Percentiles rank a stretch among this genome's conserved stretches.
Conservation (phyloP, 352 stramenopile genomes). For the Phytophthora multivora region DNA sequence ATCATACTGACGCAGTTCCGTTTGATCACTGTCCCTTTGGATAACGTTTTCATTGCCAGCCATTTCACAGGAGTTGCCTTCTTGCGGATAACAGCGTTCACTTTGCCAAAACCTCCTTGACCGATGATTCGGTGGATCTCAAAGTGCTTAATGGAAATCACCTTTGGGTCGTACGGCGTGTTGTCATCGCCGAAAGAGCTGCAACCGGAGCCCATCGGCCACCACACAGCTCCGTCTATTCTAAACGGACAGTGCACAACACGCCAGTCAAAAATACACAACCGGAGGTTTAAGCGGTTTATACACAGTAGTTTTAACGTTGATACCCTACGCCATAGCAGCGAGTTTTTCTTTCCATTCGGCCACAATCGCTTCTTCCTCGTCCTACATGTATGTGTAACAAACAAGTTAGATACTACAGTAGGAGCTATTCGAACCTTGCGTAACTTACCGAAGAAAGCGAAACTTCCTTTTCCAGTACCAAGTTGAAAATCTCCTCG, state of each 20-base stretch:
- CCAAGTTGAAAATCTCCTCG: slow-evolving; percentile 42
- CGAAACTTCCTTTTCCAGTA: slow-evolving; percentile 56
- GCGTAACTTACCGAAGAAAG: slow-evolving; percentile 42
- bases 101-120: slow-evolving; percentile 75
- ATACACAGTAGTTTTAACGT: no score
- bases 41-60: slow-evolving; percentile 79
- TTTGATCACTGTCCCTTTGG: slow-evolving; percentile 59
- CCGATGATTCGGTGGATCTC: slow-evolving; percentile 73
- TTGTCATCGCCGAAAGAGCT: slow-evolving; percentile 24
- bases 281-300: background rate
- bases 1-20: slow-evolving; percentile 75
- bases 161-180: slow-evolving; percentile 36
- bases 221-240: background rate
- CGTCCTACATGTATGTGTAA: no score
- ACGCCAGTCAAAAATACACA: slow-evolving; percentile 15
- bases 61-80: slow-evolving; percentile 51
- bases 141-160: slow-evolving; percentile 63
- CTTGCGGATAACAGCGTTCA: slow-evolving; percentile 75
- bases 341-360: slow-evolving; percentile 25
- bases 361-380: slow-evolving; percentile 17
- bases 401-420: no score
- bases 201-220: slow-evolving; percentile 52
- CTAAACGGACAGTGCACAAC: background rate
- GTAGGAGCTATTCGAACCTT: no score
- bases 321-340: background rate